phyloP scores from a whole-genome alignment of 805 yeast genomes.

The Saccharomycopsis sp. region DNA sequence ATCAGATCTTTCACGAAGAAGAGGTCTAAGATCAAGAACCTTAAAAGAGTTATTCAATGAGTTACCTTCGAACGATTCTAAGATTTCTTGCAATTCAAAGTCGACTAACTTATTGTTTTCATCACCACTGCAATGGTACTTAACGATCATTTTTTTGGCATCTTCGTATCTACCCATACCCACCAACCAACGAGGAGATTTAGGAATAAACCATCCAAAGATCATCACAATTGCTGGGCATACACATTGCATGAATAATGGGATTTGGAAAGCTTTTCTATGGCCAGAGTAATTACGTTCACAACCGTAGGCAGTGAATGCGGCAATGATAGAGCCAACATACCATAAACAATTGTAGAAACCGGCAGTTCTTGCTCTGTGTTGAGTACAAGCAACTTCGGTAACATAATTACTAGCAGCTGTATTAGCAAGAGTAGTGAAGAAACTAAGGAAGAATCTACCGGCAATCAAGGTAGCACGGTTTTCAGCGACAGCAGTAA shows the following conservation, averaged over 20 bases:
- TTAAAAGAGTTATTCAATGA: slow-evolving; percentile 33
- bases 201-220: slow-evolving; percentile 33
- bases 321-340: slow-evolving; percentile 25
- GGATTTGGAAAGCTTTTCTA: slow-evolving; percentile 22
- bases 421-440: neutral
- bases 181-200: slow-evolving; percentile 42
- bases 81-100: slow-evolving; percentile 49
- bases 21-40: slow-evolving; percentile 40
- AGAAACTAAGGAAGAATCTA: neutral
- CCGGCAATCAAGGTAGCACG: neutral
- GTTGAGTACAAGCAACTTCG: slow-evolving; percentile 9
- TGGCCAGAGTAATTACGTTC: slow-evolving; percentile 20
- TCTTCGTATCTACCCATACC: slow-evolving; percentile 36
- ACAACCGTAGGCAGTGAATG: slow-evolving; percentile 26
- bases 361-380: slow-evolving; percentile 21
- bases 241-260: slow-evolving; percentile 24
- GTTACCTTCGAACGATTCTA: slow-evolving; percentile 39
- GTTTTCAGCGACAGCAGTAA: neutral
- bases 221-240: slow-evolving; percentile 25
- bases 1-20: slow-evolving; percentile 39
- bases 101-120: slow-evolving; percentile 44
- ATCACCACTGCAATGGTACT: slow-evolving; percentile 36
- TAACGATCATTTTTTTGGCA: slow-evolving; percentile 40
- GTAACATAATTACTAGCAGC: neutral
- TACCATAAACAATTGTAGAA: slow-evolving; percentile 23